Base-by-base conservation (phyloP, 257 asterid species). In the Datura wrightii region DNA sequence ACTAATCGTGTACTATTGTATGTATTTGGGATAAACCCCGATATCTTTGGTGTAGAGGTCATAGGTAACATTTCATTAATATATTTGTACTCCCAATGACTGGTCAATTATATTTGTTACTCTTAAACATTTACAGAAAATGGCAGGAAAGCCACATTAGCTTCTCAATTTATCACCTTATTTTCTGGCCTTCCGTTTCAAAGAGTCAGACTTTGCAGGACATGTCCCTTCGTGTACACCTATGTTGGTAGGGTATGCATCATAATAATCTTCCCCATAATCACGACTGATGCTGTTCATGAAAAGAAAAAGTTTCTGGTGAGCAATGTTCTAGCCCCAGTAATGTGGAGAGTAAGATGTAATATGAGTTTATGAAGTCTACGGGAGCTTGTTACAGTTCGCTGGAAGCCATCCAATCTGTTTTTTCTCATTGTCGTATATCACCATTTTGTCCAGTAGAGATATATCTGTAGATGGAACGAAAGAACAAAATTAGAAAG, bases 391-490 rank as follows among this genome's bases (percentile, higher is more conserved):
- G 52, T 87, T 71, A 84, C 93, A 90, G 87, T 89, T 90, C 59
- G 87, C 90, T 39, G 88, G 69, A 79, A 69, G 89, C 98, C 98
- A 97, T 86, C 98, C 99, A 14, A 97, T 88, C 80, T 19, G 90
- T 80, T 86, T 92, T 39, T 84, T 92, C 92, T 97, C 98, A 31
- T 97, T 93, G 63, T 97, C 97, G 44, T 94, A 97, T 79, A 97
- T 86, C 91, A 97, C 98, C 87, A 97, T 88, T 89, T 95, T 97
- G 82, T 97, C 97, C 85, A 88, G 96, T 70, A 97, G 82, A 34
- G 97, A 95, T 31, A 93, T 88, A 88, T 97, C 99, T 97, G 90
- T 76, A 58, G 18, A 84, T 60, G 10, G 31, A 71, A 55, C 85
- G 14, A 60, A 46, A 0, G 18, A 82, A 34, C 18, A 31, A 34